Conservation (phyloP, 2,329 filamentous ascomycete species). For the Trichoderma afroharzianum region DNA sequence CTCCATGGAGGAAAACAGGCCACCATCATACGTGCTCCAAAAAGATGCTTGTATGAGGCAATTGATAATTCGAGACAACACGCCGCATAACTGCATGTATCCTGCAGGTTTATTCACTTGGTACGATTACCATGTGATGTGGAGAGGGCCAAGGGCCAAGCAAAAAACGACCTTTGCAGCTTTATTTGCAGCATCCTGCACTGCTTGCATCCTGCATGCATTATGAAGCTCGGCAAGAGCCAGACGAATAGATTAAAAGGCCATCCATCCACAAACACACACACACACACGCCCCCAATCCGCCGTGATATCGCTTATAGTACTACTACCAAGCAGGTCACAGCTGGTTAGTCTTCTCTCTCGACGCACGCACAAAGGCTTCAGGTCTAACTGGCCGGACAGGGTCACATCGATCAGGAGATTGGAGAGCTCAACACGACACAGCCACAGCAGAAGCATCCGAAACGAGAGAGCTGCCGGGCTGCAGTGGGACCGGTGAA, state of each 20-base stretch:
- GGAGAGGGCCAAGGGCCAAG: neutral
- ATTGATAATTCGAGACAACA: neutral
- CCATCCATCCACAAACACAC: neutral
- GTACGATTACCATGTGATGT: slow-evolving; percentile 1
- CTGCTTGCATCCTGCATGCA: neutral
- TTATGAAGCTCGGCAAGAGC: neutral
- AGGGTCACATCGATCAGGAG: neutral
- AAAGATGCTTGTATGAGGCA: neutral
- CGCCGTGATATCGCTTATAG: neutral
- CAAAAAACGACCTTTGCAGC: neutral
- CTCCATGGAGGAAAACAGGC: neutral
- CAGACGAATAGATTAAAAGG: neutral
- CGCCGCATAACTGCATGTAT: neutral
- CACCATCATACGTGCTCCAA: neutral
- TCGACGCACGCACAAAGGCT: neutral
- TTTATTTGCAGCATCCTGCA: neutral
- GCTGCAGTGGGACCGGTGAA: slow-evolving; percentile 7
- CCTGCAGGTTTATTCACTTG: neutral
- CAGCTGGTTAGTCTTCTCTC: neutral
- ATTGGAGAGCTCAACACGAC: neutral
- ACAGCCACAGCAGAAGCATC: neutral
- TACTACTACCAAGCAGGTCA: neutral
- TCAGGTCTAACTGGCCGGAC: neutral
- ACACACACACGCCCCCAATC: neutral
- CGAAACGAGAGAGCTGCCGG: slow-evolving; percentile 7